phyloP scores from a whole-genome alignment of 345 rosid species.

The Odontarrhena argentea region DNA sequence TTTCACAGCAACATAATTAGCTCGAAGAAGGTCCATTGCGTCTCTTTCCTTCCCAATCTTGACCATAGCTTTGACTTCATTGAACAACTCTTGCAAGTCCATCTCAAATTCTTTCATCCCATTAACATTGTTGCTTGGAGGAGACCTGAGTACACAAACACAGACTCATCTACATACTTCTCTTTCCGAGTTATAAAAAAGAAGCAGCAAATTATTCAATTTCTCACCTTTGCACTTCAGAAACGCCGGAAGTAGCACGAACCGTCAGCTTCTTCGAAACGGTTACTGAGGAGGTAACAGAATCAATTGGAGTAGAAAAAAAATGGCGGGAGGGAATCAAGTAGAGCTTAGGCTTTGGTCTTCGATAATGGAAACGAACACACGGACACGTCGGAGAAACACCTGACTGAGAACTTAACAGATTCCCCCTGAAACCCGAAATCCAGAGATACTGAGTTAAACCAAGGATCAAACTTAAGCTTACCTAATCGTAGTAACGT shows the following conservation, averaged over 20 bases:
- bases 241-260: slow-evolving; percentile 42
- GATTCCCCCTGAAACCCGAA: slow-evolving; percentile 45
- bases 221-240: slow-evolving; percentile 52
- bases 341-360: slow-evolving; percentile 44
- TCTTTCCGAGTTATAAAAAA: neutral
- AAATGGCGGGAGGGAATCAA: slow-evolving; percentile 42
- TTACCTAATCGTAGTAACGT: no score
- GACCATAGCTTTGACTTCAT: slow-evolving; percentile 68
- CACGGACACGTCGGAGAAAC: slow-evolving; percentile 31
- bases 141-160: slow-evolving; percentile 47
- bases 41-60: slow-evolving; percentile 58
- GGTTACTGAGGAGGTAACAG: slow-evolving; percentile 42
- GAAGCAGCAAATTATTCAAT: slow-evolving; percentile 6
- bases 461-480: neutral
- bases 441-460: slow-evolving; percentile 3
- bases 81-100: slow-evolving; percentile 70
- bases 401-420: slow-evolving; percentile 28
- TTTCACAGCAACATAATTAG: slow-evolving; percentile 74
- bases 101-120: slow-evolving; percentile 56
- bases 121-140: slow-evolving; percentile 40
- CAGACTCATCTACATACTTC: slow-evolving; percentile 10
- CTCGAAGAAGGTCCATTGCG: slow-evolving; percentile 74
- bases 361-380: slow-evolving; percentile 39
- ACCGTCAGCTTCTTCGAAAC: slow-evolving; percentile 30
- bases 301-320: slow-evolving; percentile 32